Evolutionary conservation across 805 yeast genomes (phyloP).

Genomic region (Candida insectorum): DNA sequence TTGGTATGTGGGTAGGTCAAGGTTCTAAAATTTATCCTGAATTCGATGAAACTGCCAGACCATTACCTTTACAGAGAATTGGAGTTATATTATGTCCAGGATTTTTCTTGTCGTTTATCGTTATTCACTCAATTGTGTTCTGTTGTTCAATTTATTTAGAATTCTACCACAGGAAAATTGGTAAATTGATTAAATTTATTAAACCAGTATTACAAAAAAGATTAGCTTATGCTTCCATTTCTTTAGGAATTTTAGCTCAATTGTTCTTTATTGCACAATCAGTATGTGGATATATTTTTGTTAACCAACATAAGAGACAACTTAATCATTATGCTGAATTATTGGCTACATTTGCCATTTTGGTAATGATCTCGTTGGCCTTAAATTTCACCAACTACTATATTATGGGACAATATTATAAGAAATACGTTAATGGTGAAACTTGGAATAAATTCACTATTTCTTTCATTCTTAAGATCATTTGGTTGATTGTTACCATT

Average conservation of each 20-base stretch:
- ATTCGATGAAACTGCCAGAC: constrained; percentile 18
- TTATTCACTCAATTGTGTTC: constrained; percentile 20
- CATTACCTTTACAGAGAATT: constrained; percentile 23
- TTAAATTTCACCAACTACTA: constrained; percentile 25
- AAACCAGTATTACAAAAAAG: constrained; percentile 20
- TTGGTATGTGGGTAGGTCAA: constrained; percentile 19
- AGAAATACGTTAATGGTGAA: constrained; percentile 25
- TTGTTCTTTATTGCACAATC: constrained; percentile 19
- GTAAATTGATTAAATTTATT: constrained; percentile 26
- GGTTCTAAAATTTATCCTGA: constrained; percentile 20
- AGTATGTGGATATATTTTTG: constrained; percentile 15
- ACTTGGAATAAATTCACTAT: constrained; percentile 27
- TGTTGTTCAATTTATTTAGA: constrained; percentile 22
- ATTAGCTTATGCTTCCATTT: constrained; percentile 21
- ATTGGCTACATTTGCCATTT: constrained; percentile 22
- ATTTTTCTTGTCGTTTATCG: constrained; percentile 18
- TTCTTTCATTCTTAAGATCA: constrained; percentile 21
- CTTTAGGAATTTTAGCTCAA: constrained; percentile 21
- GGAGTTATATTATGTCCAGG: constrained; percentile 22
- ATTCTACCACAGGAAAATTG: constrained; percentile 25
- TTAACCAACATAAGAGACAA: constrained; percentile 12
- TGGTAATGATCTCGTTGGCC: constrained; percentile 21
- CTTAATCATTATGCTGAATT: constrained; percentile 21
- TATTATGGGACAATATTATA: constrained; percentile 27
- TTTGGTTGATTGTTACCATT: constrained; percentile 21